Evolutionary conservation across 2,329 filamentous ascomycete species (phyloP).

Genomic region (Claviceps digitariae): DNA sequence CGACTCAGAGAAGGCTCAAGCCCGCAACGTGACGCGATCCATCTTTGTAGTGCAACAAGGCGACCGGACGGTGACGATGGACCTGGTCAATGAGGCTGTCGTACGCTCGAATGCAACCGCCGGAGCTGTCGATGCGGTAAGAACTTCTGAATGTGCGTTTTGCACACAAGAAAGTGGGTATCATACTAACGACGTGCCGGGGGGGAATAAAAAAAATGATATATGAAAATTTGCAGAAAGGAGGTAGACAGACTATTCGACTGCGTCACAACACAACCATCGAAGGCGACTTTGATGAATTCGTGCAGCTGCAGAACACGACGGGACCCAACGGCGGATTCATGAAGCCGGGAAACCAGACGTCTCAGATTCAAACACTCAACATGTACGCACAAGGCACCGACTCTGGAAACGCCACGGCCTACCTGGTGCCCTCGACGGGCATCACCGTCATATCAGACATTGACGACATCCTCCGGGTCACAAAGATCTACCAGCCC

Average conservation of each 20-base stretch:
- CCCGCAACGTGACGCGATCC: conserved; percentile 57
- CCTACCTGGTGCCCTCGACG: conserved; percentile 57
- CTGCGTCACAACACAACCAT: conserved; percentile 52
- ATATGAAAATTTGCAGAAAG: conserved; percentile 20
- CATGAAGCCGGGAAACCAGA: conserved; percentile 50
- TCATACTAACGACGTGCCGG: too few species aligned
- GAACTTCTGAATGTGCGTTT: too few species aligned
- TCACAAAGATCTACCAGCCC: conserved; percentile 69
- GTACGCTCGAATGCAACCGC: conserved; percentile 40
- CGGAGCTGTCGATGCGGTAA: conserved; percentile 33
- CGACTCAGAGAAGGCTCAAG: conserved; percentile 46
- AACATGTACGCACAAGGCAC: conserved; percentile 55
- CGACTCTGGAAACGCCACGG: conserved; percentile 56
- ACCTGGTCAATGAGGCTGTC: conserved; percentile 33
- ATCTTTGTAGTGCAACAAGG: conserved; percentile 67
- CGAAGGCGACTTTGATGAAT: conserved; percentile 61
- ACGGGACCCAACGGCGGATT: conserved; percentile 34
- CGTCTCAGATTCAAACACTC: conserved; percentile 49
- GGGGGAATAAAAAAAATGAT: too few species aligned
- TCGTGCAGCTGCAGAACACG: conserved; percentile 47
- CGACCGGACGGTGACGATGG: conserved; percentile 48
- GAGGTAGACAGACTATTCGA: conserved; percentile 48
- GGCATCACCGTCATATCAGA: conserved; percentile 64
- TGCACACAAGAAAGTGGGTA: too few species aligned
- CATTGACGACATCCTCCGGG: conserved; percentile 67